Conservation (phyloP, 345 rosid genomes). For the Syzygium jambos region DNA sequence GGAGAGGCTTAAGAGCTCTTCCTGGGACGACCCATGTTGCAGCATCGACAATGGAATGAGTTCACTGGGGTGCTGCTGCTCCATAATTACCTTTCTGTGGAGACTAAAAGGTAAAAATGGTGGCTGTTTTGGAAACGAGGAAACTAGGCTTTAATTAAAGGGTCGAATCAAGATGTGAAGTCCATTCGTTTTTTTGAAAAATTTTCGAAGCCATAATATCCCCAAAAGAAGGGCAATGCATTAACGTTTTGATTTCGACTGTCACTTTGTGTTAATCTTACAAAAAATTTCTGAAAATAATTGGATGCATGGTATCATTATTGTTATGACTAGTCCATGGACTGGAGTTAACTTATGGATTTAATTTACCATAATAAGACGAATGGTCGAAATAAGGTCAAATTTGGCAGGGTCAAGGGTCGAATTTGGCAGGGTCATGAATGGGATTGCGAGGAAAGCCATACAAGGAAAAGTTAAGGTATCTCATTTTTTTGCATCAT, state of each 20-base stretch:
- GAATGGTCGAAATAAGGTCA: background rate
- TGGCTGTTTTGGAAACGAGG: background rate
- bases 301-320: background rate
- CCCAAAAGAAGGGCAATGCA: too few relatives aligned
- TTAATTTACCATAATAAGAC: background rate
- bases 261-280: background rate
- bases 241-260: background rate
- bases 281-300: background rate
- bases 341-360: background rate
- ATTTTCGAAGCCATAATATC: too few relatives aligned
- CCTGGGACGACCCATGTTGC: background rate
- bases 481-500: background rate
- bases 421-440: background rate
- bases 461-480: background rate
- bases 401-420: background rate
- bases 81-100: background rate
- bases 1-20: background rate
- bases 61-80: background rate
- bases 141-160: background rate
- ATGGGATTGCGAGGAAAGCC: background rate
- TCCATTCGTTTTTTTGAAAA: too few relatives aligned
- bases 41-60: background rate
- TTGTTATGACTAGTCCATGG: background rate
- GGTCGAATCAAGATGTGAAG: background rate
- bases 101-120: background rate